Conservation (phyloP, 371 early-diverging fungal species). For the Batkoa obscura region DNA sequence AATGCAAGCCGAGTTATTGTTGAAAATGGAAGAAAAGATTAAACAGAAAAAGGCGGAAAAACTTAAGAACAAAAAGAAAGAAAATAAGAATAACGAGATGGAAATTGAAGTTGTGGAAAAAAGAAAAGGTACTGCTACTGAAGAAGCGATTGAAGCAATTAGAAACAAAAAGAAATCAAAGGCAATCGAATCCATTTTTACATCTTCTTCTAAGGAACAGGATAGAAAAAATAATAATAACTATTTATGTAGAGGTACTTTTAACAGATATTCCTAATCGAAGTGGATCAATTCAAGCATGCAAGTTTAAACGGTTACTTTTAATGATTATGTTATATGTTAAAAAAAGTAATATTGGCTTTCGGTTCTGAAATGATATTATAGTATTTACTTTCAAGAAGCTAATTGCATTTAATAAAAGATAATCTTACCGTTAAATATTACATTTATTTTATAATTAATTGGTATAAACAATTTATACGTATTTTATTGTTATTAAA, state of each 20-base stretch:
- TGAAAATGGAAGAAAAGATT: too few species aligned
- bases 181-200: constrained; percentile 10
- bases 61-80: constrained; percentile 28
- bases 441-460: too few species aligned
- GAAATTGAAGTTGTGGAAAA: neutral
- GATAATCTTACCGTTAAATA: too few species aligned
- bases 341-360: too few species aligned
- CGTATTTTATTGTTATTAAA: too few species aligned
- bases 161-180: constrained; percentile 6
- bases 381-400: too few species aligned
- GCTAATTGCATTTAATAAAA: too few species aligned
- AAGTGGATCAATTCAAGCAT: too few species aligned
- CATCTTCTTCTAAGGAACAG: constrained; percentile 2
- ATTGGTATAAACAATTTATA: too few species aligned
- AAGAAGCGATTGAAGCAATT: neutral
- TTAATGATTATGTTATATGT: too few species aligned
- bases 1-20: constrained; percentile 32
- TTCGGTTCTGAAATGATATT: too few species aligned
- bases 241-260: constrained; percentile 11
- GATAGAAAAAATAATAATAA: neutral
- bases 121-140: neutral
- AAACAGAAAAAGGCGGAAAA: constrained; percentile 32
- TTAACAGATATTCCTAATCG: constrained; percentile 9
- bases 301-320: too few species aligned
- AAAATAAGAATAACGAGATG: constrained; percentile 8